Evolutionary conservation across 2,329 filamentous ascomycete species (phyloP).

Genomic region (Metarhizium brunneum): DNA sequence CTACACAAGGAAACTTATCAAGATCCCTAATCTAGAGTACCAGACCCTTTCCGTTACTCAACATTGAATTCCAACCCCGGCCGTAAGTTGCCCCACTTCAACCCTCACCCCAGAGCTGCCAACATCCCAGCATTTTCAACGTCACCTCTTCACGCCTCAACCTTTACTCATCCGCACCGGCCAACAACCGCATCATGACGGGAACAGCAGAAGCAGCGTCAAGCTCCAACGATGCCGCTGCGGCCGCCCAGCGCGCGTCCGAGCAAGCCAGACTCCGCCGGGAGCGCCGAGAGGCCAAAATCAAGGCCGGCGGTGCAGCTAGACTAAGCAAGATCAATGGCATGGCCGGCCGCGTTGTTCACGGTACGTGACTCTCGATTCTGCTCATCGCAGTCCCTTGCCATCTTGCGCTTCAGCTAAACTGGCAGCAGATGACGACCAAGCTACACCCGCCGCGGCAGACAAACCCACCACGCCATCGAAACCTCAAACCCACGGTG

Average conservation of each 20-base stretch:
- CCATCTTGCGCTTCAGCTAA: background rate
- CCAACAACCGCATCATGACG: conserved; percentile 23
- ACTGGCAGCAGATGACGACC: conserved; percentile 1
- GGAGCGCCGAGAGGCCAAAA: conserved; percentile 71
- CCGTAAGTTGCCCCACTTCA: background rate
- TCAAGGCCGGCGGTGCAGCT: conserved; percentile 59
- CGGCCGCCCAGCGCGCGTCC: conserved; percentile 37
- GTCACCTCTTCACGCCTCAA: conserved; percentile 1
- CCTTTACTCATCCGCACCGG: background rate
- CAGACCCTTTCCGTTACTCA: too few relatives aligned
- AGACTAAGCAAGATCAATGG: conserved; percentile 69
- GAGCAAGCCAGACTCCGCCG: conserved; percentile 68
- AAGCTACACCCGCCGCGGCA: conserved; percentile 1
- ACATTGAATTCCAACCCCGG: too few relatives aligned
- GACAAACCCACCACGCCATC: background rate
- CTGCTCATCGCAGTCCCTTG: background rate
- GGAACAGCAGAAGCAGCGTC: conserved; percentile 19
- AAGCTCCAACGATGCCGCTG: conserved; percentile 33
- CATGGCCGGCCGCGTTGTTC: conserved; percentile 38
- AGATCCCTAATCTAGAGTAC: too few relatives aligned
- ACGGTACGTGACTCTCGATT: conserved; percentile 15
- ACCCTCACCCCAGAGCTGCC: background rate
- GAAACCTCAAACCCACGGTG: conserved; percentile 32
- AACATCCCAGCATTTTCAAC: conserved; percentile 5
- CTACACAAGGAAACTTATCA: too few relatives aligned